A percentile compares a stretch with the other conserved stretches of the same genome.
Conservation (phyloP, 257 asterid genomes). For the Linderniella brevidens region DNA sequence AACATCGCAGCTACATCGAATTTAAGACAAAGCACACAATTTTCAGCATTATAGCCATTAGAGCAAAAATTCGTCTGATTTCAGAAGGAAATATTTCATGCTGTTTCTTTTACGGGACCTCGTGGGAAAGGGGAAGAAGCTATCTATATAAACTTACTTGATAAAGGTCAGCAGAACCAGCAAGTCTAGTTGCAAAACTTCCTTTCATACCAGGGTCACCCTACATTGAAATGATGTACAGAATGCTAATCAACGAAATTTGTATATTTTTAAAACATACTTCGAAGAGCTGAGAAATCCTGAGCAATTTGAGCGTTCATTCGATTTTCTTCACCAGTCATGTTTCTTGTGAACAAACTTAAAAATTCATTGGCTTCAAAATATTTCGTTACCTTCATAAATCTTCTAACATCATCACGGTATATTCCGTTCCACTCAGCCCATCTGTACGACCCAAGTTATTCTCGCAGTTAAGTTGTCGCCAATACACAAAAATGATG, state of each 20-base stretch:
- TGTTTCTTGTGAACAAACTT: too few species aligned
- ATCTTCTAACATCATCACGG: constrained; percentile 82
- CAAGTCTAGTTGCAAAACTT: constrained; percentile 60
- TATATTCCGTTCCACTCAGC: constrained; percentile 97
- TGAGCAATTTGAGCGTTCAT: background rate
- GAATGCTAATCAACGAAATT: too few species aligned
- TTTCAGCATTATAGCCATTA: too few species aligned
- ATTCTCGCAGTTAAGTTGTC: constrained; percentile 7
- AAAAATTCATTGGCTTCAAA: too few species aligned
- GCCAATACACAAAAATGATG: background rate
- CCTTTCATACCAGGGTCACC: constrained; percentile 90
- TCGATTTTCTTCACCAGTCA: background rate
- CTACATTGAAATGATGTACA: constrained; percentile 27
- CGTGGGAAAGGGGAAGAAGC: too few species aligned
- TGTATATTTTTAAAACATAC: constrained; percentile 5
- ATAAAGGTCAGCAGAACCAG: constrained; percentile 93
- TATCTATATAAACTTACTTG: constrained; percentile 24
- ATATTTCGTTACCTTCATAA: constrained; percentile 53
- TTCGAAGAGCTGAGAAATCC: background rate
- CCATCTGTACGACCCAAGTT: constrained; percentile 53
- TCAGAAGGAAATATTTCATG: too few species aligned
- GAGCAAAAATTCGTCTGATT: too few species aligned
- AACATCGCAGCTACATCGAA: too few species aligned
- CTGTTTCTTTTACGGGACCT: too few species aligned
- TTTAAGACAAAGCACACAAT: too few species aligned